phyloP scores from a whole-genome alignment of 2,329 filamentous ascomycete species.

The Aureobasidium sp. region DNA sequence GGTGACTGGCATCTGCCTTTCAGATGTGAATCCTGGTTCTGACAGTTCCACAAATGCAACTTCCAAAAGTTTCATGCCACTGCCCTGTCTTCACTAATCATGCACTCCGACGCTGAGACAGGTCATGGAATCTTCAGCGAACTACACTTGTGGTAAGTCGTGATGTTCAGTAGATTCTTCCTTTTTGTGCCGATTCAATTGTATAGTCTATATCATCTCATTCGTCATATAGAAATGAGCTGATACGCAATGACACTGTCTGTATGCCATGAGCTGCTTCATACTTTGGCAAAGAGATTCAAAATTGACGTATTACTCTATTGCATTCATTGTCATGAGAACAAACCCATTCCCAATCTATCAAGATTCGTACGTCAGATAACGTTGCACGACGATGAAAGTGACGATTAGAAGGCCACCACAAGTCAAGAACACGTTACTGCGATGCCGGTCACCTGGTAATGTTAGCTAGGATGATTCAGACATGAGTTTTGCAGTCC shows the following conservation, averaged over 20 bases:
- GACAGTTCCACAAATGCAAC: too few species aligned
- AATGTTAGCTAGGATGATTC: not conserved
- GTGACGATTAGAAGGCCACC: slow-evolving; percentile 15
- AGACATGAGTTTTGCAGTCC: not conserved
- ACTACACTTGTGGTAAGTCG: too few species aligned
- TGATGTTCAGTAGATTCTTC: not conserved
- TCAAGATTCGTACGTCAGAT: not conserved
- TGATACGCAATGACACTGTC: not conserved
- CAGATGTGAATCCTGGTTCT: not conserved
- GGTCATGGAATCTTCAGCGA: not conserved
- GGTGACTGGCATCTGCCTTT: not conserved
- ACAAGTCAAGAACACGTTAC: slow-evolving; percentile 18
- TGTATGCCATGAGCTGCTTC: not conserved
- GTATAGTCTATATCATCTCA: not conserved
- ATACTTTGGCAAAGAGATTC: not conserved
- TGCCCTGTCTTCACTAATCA: not conserved
- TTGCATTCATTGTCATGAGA: not conserved
- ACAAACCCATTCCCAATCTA: not conserved
- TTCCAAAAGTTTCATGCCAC: not conserved
- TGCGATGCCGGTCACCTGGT: slow-evolving; percentile 17
- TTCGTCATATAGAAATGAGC: not conserved
- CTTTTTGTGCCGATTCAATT: not conserved
- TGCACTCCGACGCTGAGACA: not conserved
- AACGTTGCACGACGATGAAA: slow-evolving; percentile 16
- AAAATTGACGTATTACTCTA: too few species aligned